Evolutionary conservation across 257 asterid genomes (phyloP).

Genomic region (Solanum pennellii): DNA sequence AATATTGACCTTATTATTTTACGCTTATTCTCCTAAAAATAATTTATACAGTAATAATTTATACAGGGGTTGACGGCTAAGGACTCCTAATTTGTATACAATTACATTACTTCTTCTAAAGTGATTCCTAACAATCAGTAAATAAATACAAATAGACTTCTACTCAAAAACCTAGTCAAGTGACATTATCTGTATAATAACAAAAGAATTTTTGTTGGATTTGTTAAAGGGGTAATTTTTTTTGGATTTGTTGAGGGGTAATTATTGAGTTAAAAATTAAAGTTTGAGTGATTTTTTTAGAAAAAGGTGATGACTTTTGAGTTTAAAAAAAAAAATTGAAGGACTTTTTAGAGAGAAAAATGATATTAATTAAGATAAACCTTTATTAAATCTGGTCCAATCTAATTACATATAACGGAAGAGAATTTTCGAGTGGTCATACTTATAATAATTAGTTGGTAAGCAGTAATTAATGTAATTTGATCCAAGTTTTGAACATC

Average conservation of each 20-base stretch:
- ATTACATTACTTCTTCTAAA: no score
- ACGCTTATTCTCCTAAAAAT: background rate
- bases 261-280: background rate
- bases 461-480: background rate
- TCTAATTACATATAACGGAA: background rate
- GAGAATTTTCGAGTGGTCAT: background rate
- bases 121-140: no score
- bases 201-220: no score
- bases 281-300: background rate
- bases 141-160: no score
- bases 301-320: background rate
- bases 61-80: background rate
- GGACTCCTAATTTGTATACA: no score
- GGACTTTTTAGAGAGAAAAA: background rate
- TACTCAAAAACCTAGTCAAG: no score
- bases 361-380: background rate
- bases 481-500: background rate
- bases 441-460: background rate
- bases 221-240: background rate
- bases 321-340: no score
- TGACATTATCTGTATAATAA: no score
- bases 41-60: background rate
- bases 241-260: slow-evolving; percentile 1
- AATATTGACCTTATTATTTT: background rate
- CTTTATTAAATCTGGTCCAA: background rate